phyloP scores from a whole-genome alignment of 805 yeast species.

The Yamadazyma endophytica region DNA sequence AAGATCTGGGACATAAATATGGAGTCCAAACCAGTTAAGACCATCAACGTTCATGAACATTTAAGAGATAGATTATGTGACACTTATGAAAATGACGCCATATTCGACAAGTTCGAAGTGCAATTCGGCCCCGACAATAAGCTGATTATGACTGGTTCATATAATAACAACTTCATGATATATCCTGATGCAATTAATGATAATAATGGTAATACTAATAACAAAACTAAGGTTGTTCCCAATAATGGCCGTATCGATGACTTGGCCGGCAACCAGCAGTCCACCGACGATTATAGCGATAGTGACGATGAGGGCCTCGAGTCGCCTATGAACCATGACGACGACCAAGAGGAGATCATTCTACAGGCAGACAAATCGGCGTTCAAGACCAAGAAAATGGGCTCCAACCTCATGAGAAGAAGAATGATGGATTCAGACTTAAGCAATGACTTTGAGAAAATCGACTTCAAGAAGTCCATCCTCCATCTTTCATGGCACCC shows the following conservation, averaged over 20 bases:
- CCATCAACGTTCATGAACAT: slow-evolving; percentile 94
- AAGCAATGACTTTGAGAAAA: slow-evolving; percentile 67
- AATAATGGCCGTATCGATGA: too few relatives aligned
- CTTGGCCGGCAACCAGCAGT: too few relatives aligned
- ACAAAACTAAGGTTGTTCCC: background rate
- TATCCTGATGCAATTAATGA: slow-evolving; percentile 73
- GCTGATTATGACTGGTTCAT: slow-evolving; percentile 94
- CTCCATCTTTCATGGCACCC: slow-evolving; percentile 99
- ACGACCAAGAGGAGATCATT: slow-evolving; percentile 56
- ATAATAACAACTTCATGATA: slow-evolving; percentile 94
- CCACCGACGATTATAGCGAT: slow-evolving; percentile 12
- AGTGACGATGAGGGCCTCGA: slow-evolving; percentile 31
- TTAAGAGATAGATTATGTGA: slow-evolving; percentile 91
- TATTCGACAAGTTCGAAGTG: slow-evolving; percentile 97
- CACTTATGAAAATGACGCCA: slow-evolving; percentile 97
- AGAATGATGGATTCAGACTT: slow-evolving; percentile 50
- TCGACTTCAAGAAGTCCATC: slow-evolving; percentile 92
- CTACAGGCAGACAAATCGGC: slow-evolving; percentile 98
- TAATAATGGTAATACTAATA: slow-evolving; percentile 1
- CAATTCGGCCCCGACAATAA: slow-evolving; percentile 90
- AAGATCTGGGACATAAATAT: slow-evolving; percentile 97
- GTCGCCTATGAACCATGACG: too few relatives aligned
- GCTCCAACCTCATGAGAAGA: slow-evolving; percentile 41
- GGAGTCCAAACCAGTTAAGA: slow-evolving; percentile 92
- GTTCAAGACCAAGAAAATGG: slow-evolving; percentile 72